Percentiles rank a stretch among this genome's conserved stretches.
These are phyloP conservation scores for Arxiozyma slooffiae DNA, from an alignment of 1,139 yeast species.

Conservation along the genomic window DNA sequence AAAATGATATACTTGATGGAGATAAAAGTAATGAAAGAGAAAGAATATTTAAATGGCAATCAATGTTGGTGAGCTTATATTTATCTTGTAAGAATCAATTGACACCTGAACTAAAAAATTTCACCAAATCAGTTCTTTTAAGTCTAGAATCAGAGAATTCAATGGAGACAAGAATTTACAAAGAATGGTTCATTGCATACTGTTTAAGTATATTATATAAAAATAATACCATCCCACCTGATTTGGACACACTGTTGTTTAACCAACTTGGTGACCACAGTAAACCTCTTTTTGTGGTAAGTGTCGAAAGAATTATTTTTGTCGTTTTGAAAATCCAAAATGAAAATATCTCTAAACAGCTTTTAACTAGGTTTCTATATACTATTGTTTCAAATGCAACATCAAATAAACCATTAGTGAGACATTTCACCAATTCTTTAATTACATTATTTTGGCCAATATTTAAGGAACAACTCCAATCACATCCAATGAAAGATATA, in stretches of 20 bases:
- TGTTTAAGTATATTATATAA: constrained; percentile 28
- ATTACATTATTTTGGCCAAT: constrained; percentile 45
- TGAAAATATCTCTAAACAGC: constrained; percentile 7
- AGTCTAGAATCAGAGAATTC: constrained; percentile 45
- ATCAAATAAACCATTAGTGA: constrained; percentile 67
- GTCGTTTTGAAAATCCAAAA: constrained; percentile 41
- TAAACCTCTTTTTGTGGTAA: constrained; percentile 47
- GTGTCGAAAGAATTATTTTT: constrained; percentile 52
- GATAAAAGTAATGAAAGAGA: constrained; percentile 64
- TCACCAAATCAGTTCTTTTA: constrained; percentile 21
- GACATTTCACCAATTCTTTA: constrained; percentile 78
- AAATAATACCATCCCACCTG: constrained; percentile 20
- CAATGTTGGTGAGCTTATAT: constrained; percentile 33
- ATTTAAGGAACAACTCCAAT: constrained; percentile 19
- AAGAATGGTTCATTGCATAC: constrained; percentile 67
- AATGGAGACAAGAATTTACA: constrained; percentile 61
- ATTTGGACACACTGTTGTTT: constrained; percentile 28
- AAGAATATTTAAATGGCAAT: constrained; percentile 49
- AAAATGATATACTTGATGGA: constrained; percentile 38
- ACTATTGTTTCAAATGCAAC: constrained; percentile 60
- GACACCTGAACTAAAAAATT: constrained; percentile 20
- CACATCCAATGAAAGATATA: constrained; percentile 19
- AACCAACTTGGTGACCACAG: constrained; percentile 29
- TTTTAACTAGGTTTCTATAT: constrained; percentile 30
- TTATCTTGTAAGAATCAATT: constrained; percentile 10